Evolutionary conservation across 108 stramenopile genomes (phyloP), one percentile per base, ranked within the genome.

Genomic region (Skeletonema marinoi): DNA sequence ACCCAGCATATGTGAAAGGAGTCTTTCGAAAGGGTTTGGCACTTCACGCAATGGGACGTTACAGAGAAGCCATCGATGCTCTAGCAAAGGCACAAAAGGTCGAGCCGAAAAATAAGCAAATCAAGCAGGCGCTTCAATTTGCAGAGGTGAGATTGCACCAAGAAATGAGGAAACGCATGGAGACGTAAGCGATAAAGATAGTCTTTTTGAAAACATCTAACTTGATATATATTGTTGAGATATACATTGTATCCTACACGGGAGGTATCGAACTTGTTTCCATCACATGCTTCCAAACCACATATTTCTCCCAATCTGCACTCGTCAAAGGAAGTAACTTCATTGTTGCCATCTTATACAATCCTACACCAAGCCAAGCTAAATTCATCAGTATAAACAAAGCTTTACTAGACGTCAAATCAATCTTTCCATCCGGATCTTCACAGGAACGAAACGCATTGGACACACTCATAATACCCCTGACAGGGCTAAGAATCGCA

Each of bases 331-430:
- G 98, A 25, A 98, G 67, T 85, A 98, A 88, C 68, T 96, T 86
- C 95, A 98, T 96, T n/a, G 90, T 89, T n/a, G 85, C 87, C 92
- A 95, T 88, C 72, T 98, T 98, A 83, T 97, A 98, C 71, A 97
- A 71, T 14, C 95, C 98, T 11, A 97, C 72, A 3, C 86, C 94
- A 6, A 98, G 71, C 89, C 96, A 96, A 10, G 89, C 86, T 66
- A 97, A 51, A 88, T 98, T 97, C 77, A 97, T 77, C 6, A 87
- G 78, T 16, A 93, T 70, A 70, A 85, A 97, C 60, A 95, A 72
- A 10, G 93, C 70, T 69, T 98, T 98, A 29, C 95, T 80, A 21
- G 77, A 83, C 63, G 86, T 76, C 3, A 92, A 78, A 78, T 92
- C 92, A 31, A 89, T 85, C 25, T 90, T 88, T 42, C 85, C 85